Evolutionary conservation across 495 filamentous ascomycete genomes (phyloP), one percentile per base, ranked within the genome.

Genomic region (Neurospora sp.): DNA sequence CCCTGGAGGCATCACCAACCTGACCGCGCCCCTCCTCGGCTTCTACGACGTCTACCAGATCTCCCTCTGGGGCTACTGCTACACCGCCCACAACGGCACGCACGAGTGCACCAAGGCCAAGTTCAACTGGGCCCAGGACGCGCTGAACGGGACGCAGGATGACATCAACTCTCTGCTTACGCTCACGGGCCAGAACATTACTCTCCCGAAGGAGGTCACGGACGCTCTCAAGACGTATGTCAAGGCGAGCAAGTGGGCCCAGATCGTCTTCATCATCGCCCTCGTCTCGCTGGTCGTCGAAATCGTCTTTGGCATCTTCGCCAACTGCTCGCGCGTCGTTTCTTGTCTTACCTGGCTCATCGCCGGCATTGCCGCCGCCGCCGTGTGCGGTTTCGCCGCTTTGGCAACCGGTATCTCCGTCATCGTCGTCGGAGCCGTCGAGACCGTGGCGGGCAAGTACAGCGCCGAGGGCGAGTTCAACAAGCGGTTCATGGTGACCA

Each of bases 21-120:
- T 89, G 74, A 85, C 84, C 12, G 85, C 88, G 35, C 72, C 79
- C 2, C 84, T 90, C 11, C 84, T 90, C 37, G 85, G 86, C 35
- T 84, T 98, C 59, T 86, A 85, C 71, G 90, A 96, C 81, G 88
- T 90, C 78, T 98, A 98, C 87, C 87, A 89, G 70, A 86, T 97
- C 79, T 88, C 88, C 74, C 85, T 99, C 38, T 97, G 92, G 92
- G 91, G 92, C 79, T 98, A 94, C 88, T 98, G 96, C 85, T 84
- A 86, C 62, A 83, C 82, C 6, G 76, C 79, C 10, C 76, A 84
- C 48, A 84, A 83, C 42, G 85, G 84, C 74, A 81, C 84, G 39
- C 82, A 85, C 71, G 84, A 77, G 72, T 90, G 90, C 84, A 87
- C 82, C 42, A 85, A 92, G 82, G 81, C 88, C 5, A 80, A 89